Evolutionary conservation across 1,284 basidiomycete genomes (phyloP).

Genomic region (Xerocomus minutiporus): DNA sequence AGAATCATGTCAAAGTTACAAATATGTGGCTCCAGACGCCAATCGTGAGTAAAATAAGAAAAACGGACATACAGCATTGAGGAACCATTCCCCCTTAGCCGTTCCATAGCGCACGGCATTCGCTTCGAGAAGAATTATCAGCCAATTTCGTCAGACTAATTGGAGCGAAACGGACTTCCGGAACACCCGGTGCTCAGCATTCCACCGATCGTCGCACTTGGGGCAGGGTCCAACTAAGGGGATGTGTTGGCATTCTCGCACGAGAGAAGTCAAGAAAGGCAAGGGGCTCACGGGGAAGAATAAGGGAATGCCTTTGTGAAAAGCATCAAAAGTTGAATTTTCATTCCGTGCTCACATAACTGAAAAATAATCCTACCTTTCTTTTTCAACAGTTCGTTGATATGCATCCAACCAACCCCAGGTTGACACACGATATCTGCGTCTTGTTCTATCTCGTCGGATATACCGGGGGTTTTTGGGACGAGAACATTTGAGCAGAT

Average conservation of each 20-base stretch:
- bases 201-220: constrained; percentile 83
- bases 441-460: constrained; percentile 56
- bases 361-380: constrained; percentile 40
- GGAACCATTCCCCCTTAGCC: constrained; percentile 79
- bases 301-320: constrained; percentile 54
- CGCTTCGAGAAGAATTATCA: constrained; percentile 40
- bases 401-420: constrained; percentile 82
- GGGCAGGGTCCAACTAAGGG: constrained; percentile 70
- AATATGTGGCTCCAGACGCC: background rate
- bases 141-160: background rate
- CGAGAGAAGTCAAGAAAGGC: background rate
- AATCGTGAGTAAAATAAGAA: background rate
- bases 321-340: background rate
- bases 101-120: constrained; percentile 90
- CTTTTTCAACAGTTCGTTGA: constrained; percentile 72
- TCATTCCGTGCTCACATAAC: background rate
- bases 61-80: constrained; percentile 57
- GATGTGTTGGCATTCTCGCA: background rate
- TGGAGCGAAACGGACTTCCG: constrained; percentile 49
- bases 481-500: background rate
- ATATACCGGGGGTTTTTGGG: background rate
- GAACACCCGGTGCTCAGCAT: constrained; percentile 87
- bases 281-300: constrained; percentile 78
- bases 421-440: constrained; percentile 80
- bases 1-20: too few species aligned